Evolutionary conservation across 495 filamentous ascomycete genomes (phyloP).

Genomic region (Penicillium chermesinum): DNA sequence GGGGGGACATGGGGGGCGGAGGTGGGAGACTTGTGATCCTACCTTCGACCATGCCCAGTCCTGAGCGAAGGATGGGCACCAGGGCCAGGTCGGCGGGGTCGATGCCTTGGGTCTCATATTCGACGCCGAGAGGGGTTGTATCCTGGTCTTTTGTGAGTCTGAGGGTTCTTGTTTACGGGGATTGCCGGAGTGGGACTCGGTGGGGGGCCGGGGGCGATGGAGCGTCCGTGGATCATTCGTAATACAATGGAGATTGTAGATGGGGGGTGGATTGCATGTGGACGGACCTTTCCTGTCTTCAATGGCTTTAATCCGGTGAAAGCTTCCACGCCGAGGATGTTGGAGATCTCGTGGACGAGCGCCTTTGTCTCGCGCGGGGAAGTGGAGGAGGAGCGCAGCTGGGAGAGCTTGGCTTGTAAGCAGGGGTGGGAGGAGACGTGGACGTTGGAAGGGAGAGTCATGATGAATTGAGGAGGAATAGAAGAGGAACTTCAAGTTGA

Average conservation of each 20-base stretch:
- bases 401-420: constrained; percentile 80
- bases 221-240: too few relatives aligned
- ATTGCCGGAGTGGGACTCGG: too few relatives aligned
- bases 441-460: constrained; percentile 39
- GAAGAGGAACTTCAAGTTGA: background rate
- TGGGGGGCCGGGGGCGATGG: background rate
- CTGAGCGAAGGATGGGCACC: constrained; percentile 89
- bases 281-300: constrained; percentile 34
- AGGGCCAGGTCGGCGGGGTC: constrained; percentile 64
- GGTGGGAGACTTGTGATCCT: background rate
- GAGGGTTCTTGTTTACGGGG: too few relatives aligned
- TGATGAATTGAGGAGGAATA: background rate
- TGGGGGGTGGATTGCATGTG: background rate
- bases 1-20: too few relatives aligned
- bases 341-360: constrained; percentile 77
- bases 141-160: constrained; percentile 43
- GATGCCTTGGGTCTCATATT: constrained; percentile 58
- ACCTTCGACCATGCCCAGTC: constrained; percentile 85
- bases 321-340: constrained; percentile 80
- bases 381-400: constrained; percentile 69
- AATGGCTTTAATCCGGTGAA: constrained; percentile 55
- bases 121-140: constrained; percentile 65
- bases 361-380: constrained; percentile 70
- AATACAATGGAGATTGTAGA: background rate
- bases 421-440: constrained; percentile 85